Conservation (phyloP, 75 land plant genomes). For the Selaginella tamariscina region DNA sequence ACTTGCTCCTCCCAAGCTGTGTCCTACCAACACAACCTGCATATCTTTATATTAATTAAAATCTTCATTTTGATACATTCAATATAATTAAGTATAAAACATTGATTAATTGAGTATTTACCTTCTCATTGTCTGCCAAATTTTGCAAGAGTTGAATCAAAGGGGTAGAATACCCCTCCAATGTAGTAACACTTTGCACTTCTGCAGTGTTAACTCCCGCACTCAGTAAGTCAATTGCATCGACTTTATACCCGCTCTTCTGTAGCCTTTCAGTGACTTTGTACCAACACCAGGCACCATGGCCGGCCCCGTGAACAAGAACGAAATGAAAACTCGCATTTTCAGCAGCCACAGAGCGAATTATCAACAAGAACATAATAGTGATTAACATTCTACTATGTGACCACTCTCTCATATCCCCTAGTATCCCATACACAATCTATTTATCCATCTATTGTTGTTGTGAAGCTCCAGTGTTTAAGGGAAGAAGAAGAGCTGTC, state of each 20-base stretch:
- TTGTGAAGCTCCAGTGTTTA: too few relatives aligned
- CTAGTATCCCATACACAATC: too few relatives aligned
- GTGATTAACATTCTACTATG: too few relatives aligned
- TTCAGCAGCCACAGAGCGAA: too few relatives aligned
- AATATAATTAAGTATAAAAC: not conserved
- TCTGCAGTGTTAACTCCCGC: slow-evolving; percentile 17
- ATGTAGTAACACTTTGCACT: slow-evolving; percentile 23
- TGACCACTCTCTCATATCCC: too few relatives aligned
- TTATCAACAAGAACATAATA: too few relatives aligned
- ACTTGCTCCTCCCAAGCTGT: slow-evolving; percentile 38
- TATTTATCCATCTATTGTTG: too few relatives aligned
- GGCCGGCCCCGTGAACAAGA: slow-evolving; percentile 42
- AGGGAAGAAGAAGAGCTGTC: too few relatives aligned
- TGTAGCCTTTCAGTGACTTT: slow-evolving; percentile 22
- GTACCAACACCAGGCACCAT: slow-evolving; percentile 54
- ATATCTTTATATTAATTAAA: slow-evolving; percentile 2
- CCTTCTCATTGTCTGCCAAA: not conserved
- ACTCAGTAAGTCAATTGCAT: slow-evolving; percentile 32
- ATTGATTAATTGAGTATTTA: not conserved
- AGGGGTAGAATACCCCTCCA: slow-evolving; percentile 33
- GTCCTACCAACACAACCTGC: slow-evolving; percentile 41
- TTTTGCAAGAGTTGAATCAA: not conserved
- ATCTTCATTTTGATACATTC: not conserved
- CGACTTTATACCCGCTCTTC: slow-evolving; percentile 28
- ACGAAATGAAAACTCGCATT: too few relatives aligned